Conservation (phyloP, 179 eudicot species). For the Kewa caespitosa region DNA sequence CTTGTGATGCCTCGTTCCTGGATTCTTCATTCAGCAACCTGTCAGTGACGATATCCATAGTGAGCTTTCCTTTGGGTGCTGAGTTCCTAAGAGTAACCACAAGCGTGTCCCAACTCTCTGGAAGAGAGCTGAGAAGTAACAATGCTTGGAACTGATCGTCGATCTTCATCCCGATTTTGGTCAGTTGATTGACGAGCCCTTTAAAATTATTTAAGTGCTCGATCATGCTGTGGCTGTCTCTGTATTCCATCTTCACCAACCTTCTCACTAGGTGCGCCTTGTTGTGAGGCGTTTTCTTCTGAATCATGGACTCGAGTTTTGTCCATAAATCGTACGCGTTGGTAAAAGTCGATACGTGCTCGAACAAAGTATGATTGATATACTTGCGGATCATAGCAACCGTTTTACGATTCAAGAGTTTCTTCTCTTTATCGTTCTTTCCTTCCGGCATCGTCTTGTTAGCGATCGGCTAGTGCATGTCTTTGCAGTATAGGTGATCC, state of each 20-base stretch:
- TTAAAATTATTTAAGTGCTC: background rate
- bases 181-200: too few relatives aligned
- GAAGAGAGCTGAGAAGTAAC: background rate
- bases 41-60: too few relatives aligned
- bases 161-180: conserved; percentile 3
- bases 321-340: conserved; percentile 6
- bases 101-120: conserved; percentile 10
- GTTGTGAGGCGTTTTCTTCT: background rate
- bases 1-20: too few relatives aligned
- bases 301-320: background rate
- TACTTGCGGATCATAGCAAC: conserved; percentile 8
- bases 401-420: background rate
- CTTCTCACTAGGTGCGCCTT: background rate
- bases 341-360: background rate
- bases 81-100: background rate
- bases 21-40: too few relatives aligned
- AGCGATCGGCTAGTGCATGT: background rate
- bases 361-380: background rate
- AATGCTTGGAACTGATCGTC: background rate
- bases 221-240: background rate
- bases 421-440: background rate
- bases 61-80: too few relatives aligned
- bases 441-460: background rate
- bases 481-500: background rate
- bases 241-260: background rate